Evolutionary conservation across 169 alveolate species (phyloP).

Genomic region (Babesia ovis): DNA sequence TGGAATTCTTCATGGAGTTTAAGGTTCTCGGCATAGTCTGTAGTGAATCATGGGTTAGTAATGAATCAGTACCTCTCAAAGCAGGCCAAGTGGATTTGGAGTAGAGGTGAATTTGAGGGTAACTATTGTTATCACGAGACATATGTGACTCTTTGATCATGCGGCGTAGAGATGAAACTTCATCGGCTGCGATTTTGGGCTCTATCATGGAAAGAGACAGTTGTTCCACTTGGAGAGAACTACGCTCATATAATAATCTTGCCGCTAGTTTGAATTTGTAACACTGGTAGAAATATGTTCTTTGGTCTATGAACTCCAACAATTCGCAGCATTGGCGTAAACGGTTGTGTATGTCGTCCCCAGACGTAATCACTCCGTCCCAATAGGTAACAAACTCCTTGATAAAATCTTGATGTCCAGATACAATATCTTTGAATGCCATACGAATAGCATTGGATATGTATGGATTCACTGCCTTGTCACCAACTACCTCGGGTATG

Average conservation of each 20-base stretch:
- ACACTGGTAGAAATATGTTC: conserved; percentile 10
- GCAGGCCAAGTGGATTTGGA: conserved; percentile 22
- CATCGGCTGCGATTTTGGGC: neutral
- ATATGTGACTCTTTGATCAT: conserved; percentile 12
- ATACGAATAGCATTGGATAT: conserved; percentile 1
- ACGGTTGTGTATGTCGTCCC: neutral
- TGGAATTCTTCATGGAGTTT: conserved; percentile 9
- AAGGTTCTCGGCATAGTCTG: conserved; percentile 19
- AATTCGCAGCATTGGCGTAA: conserved; percentile 7
- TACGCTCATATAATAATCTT: conserved; percentile 10
- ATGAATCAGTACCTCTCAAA: neutral
- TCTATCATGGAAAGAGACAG: conserved; percentile 4
- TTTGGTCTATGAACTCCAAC: neutral
- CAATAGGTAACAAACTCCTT: conserved; percentile 18
- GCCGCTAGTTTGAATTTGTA: conserved; percentile 29
- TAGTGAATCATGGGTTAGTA: neutral
- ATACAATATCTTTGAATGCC: conserved; percentile 1
- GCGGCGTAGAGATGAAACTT: conserved; percentile 1
- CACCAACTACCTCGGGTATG: too few relatives aligned
- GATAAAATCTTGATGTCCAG: conserved; percentile 1
- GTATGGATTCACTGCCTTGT: too few relatives aligned
- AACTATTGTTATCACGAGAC: neutral
- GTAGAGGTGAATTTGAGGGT: neutral
- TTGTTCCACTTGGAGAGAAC: conserved; percentile 8
- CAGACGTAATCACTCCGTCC: conserved; percentile 2